Evolutionary conservation across 2,329 filamentous ascomycete species (phyloP), one percentile per base, ranked within the genome.

Genomic region (Curvularia hawaiiensis): DNA sequence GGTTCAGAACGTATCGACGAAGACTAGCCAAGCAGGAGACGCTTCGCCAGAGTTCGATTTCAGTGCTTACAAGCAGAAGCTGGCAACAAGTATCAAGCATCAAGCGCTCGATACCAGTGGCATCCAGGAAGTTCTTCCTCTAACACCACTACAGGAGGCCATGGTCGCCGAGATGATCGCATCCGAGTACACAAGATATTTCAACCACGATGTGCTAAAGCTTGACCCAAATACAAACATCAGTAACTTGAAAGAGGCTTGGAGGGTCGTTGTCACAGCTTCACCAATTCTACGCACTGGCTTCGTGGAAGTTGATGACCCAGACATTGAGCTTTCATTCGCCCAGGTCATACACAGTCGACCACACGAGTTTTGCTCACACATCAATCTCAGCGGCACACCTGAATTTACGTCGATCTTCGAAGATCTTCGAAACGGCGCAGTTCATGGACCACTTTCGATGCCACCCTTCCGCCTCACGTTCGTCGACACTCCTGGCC

Each of bases 131-230:
- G 76, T 94, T 3, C 76, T 95, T 2, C 92, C 92, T 0, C 84
- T 89, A 0, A 96, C 93, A 0, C 88, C 92, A 7, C 81, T 96
- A 5, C 93, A 98, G 76, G 92, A 97, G 73, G 88, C 89, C 1
- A 92, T 97, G 87, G 79, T 96, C 3, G 87, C 88, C 0, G 90
- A 91, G 59, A 96, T 96, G 90, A 63, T 92, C 0, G 81, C 85
- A 16, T 95, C 92, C 0, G 81, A 85, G 3, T 94, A 90, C 65
- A 78, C 81, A 11, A 84, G 87, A 61, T 98, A 98, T 71, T 96
- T 92, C 79, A 97, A 96, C 61, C 88, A 95, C 56, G 90, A 97
- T 66, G 77, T 94, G 2, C 79, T 96, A 22, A 83, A 87, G 61
- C 63, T 97, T 2, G 69, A 77, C 0, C 61, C 79, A 0, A 73